Percentiles rank a stretch among this genome's conserved stretches.
Evolutionary conservation across 371 early-diverging fungal species (phyloP).

Genomic region (Lichtheimia corymbifera): DNA sequence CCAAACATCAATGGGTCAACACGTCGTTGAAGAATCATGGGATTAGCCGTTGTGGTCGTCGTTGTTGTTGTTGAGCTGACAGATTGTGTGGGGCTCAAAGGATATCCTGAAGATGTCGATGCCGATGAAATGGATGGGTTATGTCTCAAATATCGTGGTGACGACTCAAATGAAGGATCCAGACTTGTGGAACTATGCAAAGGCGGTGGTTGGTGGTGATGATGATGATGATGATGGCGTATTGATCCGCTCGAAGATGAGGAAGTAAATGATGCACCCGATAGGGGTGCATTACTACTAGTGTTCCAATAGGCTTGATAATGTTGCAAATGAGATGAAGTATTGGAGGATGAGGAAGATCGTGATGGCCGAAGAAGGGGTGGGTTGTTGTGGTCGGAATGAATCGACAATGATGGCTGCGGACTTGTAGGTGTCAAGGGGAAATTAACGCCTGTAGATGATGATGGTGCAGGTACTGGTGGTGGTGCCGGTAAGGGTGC

Average conservation of each 20-base stretch:
- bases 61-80: conserved; percentile 24
- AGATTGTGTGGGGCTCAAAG: conserved; percentile 15
- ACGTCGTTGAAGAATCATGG: conserved; percentile 36
- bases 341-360: conserved; percentile 17
- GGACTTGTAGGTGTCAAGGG: conserved; percentile 21
- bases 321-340: conserved; percentile 1
- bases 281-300: background rate
- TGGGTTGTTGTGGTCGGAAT: background rate
- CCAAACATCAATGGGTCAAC: conserved; percentile 45
- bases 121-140: conserved; percentile 20
- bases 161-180: background rate
- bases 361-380: conserved; percentile 10
- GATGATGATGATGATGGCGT: background rate
- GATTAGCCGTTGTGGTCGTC: conserved; percentile 21
- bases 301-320: background rate
- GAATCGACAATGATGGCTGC: conserved; percentile 5
- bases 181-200: background rate
- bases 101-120: conserved; percentile 4
- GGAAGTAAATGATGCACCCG: conserved; percentile 8
- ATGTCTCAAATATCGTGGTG: background rate
- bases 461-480: background rate
- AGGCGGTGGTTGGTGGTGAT: background rate
- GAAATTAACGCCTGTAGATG: conserved; percentile 6
- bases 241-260: conserved; percentile 3
- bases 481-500: background rate